phyloP scores from a whole-genome alignment of 805 yeast genomes.

The Zygoascus tannicola region DNA sequence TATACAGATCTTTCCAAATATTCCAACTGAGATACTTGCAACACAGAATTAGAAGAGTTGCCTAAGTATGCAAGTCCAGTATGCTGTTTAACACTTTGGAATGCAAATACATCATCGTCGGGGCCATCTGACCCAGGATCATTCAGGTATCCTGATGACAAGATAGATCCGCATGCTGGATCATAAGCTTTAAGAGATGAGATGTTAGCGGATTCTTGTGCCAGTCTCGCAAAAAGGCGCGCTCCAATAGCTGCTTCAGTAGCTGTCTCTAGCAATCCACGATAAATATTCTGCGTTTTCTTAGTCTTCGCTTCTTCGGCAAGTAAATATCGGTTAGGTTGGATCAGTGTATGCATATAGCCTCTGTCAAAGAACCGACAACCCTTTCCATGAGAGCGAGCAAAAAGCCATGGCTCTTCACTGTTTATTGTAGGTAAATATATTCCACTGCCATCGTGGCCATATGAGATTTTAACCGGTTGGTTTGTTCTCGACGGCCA shows the following conservation, averaged over 20 bases:
- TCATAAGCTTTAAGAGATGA: slow-evolving; percentile 9
- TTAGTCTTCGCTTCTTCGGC: background rate
- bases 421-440: slow-evolving; percentile 14
- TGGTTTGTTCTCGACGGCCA: slow-evolving; percentile 35
- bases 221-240: slow-evolving; percentile 4
- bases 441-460: slow-evolving; percentile 33
- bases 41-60: slow-evolving; percentile 3
- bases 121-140: background rate
- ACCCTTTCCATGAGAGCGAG: slow-evolving; percentile 23
- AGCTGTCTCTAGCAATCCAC: slow-evolving; percentile 1
- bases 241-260: slow-evolving; percentile 9
- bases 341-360: slow-evolving; percentile 1
- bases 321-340: slow-evolving; percentile 3
- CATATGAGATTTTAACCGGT: slow-evolving; percentile 36
- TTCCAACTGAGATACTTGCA: slow-evolving; percentile 2
- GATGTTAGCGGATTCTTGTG: slow-evolving; percentile 8
- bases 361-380: slow-evolving; percentile 13
- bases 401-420: slow-evolving; percentile 21
- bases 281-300: background rate
- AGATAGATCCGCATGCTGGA: slow-evolving; percentile 9
- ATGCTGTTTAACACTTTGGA: background rate
- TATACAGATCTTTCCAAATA: background rate
- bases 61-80: slow-evolving; percentile 5
- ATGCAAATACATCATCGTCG: background rate
- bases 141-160: slow-evolving; percentile 6